Evolutionary conservation across 352 stramenopile genomes (phyloP), one percentile per base, ranked within the genome.

Genomic region (Pythium aphanidermatum): DNA sequence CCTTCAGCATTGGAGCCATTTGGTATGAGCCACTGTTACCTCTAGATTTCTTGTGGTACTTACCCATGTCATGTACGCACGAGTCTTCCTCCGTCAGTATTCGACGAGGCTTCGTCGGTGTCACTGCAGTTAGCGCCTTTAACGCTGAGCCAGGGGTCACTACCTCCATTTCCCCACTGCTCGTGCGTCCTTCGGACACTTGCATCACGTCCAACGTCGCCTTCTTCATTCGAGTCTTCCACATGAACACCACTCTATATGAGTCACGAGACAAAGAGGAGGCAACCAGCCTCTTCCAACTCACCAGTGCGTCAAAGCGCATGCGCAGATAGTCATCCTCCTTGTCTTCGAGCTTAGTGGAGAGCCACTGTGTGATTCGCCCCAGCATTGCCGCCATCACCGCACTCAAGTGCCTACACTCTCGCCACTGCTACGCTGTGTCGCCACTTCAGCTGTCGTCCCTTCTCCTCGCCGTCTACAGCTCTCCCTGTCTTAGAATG

Each of bases 181-280:
- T 49, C 51, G 46, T 61, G 55, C 60, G 68, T 52, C 23, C 63
- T 65, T 54, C 60, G 0, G 23, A 37, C 2, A 40, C 24, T 30
- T 56, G 66, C 46, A 78, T 37, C 31, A 86, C 65, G 14, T 72
- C 65, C 20, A 85, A 46, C 42, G 74, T 86, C 25, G 71, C 62
- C 58, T 83, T 78, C 63, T 89, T 89, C 58, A 89, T 51, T 8
- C 58, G 71, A 24, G 65, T 68, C 76, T 89, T 35, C 11, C 19
- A 6, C 27, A 51, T 24, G 47, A 4, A 33, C 17, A 61, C 33
- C 26, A 7, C 24, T 25, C 44, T 17, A 4, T 12, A 51, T 35
- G 2, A 5, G 11, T 17, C 17, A 45, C 17, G 17, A 46, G 12
- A 40, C 17, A 52, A 5, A 26, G 14, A 42, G 8, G 6, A 10